Evolutionary conservation across 2,329 filamentous ascomycete species (phyloP), one percentile per base, ranked within the genome.

Genomic region (Fusarium sarcochroum): DNA sequence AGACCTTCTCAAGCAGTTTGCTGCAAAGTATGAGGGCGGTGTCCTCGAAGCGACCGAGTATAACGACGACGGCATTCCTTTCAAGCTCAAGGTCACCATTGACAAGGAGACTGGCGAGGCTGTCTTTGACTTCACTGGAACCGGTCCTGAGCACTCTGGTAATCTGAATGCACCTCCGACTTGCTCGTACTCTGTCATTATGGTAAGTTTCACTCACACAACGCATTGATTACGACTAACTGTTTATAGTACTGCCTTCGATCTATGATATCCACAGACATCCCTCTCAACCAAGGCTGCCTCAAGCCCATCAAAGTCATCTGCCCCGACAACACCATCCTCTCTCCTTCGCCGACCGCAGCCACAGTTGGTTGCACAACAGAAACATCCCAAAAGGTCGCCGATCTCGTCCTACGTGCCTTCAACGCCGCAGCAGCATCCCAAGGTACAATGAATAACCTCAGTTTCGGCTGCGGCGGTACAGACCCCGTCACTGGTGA

Each of bases 41-140:
- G 88, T 92, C n/a, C 85, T 97, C 1, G 86, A 87, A 9, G 91
- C 93, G 0, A 83, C 90, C 2, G 93, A 97, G 73, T 93, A 90
- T 80, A 95, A 96, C 90, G 93, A 97, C 71, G 93, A 97, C 72
- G 93, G 93, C 25, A 92, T 87, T 11, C 91, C 92, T 0, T 95
- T 97, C 73, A 84, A 86, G 51, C 85, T 97, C 8, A 90, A 89
- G 64, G 86, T 97, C 13, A 90, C 88, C 2, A 96, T 97, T 67
- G 88, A 95, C 73, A 86, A 87, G 0, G 84, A 89, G 0, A 89
- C 91, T 41, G 93, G 92, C 17, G 90, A 92, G 64, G 93, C 93
- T 0, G 81, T 91, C 0, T 97, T 96, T 74, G 76, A 78, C 57
- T 78, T 77, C 6, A 72, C 71, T 0, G 76, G 76, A 1, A 77